Base-by-base conservation (phyloP, 345 rosid genomes). In the Aethionema arabicum region DNA sequence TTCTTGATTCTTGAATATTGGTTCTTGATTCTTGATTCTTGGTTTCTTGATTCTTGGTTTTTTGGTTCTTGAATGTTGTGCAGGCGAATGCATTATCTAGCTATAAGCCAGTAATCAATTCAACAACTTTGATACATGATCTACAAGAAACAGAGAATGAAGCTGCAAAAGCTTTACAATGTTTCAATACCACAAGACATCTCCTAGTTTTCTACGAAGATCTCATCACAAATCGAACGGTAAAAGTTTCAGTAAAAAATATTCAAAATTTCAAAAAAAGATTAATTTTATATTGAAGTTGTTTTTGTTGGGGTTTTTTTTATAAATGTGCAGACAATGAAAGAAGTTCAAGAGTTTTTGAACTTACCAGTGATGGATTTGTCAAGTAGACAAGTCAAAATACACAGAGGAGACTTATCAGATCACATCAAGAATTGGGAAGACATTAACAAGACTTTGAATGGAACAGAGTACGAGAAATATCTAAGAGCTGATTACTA, bases 311-410 rank as follows among this genome's bases (percentile, higher is more conserved):
- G 16, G 40, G 49, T 59, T 72, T 61, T n/a, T n/a, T n/a, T n/a
- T n/a, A n/a, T n/a, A 49, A 49, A 21, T 21, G 27, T 69, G 76
- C 88, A 93, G 99, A 90, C 68, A 76, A 75, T 90, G 56, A 64
- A 77, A 51, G 87, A 85, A 36, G 97, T 90, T 61, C 88, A 80
- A 46, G 83, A 79, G 64, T 93, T 90, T 65, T 76, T 93, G 37
- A 73, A 81, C 74, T 77, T 93, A 35, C 97, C 96, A 0, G 44
- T 33, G 60, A 78, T 76, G 84, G 65, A 80, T 45, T 69, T 93
- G 62, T 79, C 62, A 5, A 93, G 97, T 63, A 88, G 85, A 21
- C 99, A 93, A 54, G 90, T 93, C 47, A 93, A 93, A 37, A 93
- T 93, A 74, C 99, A 93, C 70, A 79, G 76, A 63, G 99, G 97